phyloP scores from a whole-genome alignment of 306 rosid species.

The Sechiopsis laciniata region DNA sequence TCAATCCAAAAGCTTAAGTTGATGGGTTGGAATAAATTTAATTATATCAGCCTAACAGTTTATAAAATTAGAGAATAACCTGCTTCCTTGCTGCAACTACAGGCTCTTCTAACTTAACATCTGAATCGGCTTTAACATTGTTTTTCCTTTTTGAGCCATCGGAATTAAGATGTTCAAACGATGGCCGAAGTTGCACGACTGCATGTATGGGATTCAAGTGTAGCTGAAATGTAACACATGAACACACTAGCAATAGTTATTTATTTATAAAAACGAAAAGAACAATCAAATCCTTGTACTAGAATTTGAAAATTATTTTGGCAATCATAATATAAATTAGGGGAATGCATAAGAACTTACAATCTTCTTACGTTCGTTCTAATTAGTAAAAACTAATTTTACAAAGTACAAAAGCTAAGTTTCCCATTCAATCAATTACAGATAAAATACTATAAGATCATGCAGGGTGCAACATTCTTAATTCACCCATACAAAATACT shows the following conservation, averaged over 20 bases:
- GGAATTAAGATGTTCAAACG: slow-evolving; percentile 50
- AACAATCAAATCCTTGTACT: neutral
- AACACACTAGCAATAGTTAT: slow-evolving; percentile 6
- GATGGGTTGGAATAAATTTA: too few species aligned
- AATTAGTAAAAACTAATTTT: neutral
- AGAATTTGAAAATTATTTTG: neutral
- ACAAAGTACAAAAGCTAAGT: neutral
- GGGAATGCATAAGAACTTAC: neutral
- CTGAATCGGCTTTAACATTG: slow-evolving; percentile 30
- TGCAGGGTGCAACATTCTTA: neutral
- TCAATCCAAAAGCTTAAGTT: too few species aligned
- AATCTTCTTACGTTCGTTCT: neutral
- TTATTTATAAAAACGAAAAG: neutral
- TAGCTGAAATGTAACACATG: slow-evolving; percentile 46
- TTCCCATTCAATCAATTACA: neutral
- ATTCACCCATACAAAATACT: neutral
- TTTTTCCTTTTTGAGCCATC: slow-evolving; percentile 51
- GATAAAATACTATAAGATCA: neutral
- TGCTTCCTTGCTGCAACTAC: slow-evolving; percentile 51
- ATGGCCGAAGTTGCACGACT: slow-evolving; percentile 76
- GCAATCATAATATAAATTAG: neutral
- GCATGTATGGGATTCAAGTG: slow-evolving; percentile 79
- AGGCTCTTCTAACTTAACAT: slow-evolving; percentile 50
- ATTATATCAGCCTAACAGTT: too few species aligned
- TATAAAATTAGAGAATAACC: slow-evolving; percentile 34